Conservation (phyloP, 2,329 filamentous ascomycete species). For the Fusarium sp. region DNA sequence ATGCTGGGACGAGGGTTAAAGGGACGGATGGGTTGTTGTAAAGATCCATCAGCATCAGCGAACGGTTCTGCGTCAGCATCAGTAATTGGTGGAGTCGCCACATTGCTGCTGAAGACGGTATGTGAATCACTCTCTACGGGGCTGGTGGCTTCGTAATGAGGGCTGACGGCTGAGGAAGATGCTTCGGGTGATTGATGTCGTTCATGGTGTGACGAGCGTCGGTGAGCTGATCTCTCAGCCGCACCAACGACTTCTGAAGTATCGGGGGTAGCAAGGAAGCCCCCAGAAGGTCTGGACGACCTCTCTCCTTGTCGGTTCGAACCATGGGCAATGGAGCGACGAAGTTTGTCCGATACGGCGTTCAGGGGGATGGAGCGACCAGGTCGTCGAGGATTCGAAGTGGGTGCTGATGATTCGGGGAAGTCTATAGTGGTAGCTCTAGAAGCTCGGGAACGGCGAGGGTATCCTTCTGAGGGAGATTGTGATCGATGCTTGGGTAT, state of each 20-base stretch:
- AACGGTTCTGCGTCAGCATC: conserved; percentile 77
- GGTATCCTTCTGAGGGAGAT: conserved; percentile 51
- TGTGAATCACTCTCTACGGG: conserved; percentile 66
- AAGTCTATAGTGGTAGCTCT: conserved; percentile 49
- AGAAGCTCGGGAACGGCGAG: conserved; percentile 48
- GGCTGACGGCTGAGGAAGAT: conserved; percentile 53
- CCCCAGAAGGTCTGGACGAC: conserved; percentile 39
- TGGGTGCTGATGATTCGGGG: conserved; percentile 41
- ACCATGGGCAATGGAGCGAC: conserved; percentile 50
- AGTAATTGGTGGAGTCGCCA: conserved; percentile 80
- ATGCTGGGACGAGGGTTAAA: conserved; percentile 66
- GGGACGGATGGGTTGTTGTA: conserved; percentile 60
- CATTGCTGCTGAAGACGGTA: conserved; percentile 71
- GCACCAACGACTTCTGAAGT: conserved; percentile 58
- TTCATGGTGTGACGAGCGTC: conserved; percentile 57
- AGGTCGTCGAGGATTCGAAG: conserved; percentile 41
- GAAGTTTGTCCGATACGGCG: conserved; percentile 51
- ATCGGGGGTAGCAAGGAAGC: conserved; percentile 68
- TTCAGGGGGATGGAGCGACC: conserved; percentile 47
- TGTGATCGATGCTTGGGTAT: conserved; percentile 48
- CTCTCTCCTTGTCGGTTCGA: conserved; percentile 45
- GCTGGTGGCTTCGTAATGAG: conserved; percentile 61
- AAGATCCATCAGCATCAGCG: conserved; percentile 62
- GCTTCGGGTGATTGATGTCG: conserved; percentile 60
- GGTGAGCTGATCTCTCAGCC: conserved; percentile 53